Base-by-base conservation (phyloP, 2,329 filamentous ascomycete species). In the Dichotomopilus funicola region DNA sequence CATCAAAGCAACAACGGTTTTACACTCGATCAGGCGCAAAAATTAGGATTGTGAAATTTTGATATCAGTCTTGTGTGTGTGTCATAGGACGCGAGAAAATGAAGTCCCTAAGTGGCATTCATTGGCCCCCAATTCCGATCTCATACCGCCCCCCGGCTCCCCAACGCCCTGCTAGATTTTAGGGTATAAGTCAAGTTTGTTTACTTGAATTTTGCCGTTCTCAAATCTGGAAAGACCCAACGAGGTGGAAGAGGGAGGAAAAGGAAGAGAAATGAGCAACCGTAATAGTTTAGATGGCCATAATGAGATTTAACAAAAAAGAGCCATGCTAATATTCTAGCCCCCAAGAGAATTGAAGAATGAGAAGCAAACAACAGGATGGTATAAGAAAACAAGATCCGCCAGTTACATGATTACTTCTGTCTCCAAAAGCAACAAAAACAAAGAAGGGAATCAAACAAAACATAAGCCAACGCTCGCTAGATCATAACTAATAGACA, bases 181-280 rank as follows among this genome's bases (percentile, higher is more conserved):
- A 64, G 61, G 68, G 70, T 72, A 73, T 73, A 65, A 71, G n/a
- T 45, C 37, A 67, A 48, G 49, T 47, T 47, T 42, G 37, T 48
- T 42, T 13, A 41, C 51, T 54, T 35, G 37, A 31, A 63, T 63
- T 61, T 62, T 54, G 53, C 47, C 9, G 27, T 9, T 40, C 31
- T 44, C 34, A 19, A 51, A 35, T 36, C 19, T 52, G 41, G 9
- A 53, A 53, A 55, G 35, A 36, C 49, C 33, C 35, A 47, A 35
- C 19, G 43, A 42, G 13, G 5, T 11, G 5, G 10, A 42, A 42
- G 11, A 10, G 10, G 13, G 13, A 42, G 10, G 40, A 12, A 35
- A 36, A 42, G 37, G 44, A 52, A 38, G 36, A 47, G 27, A 11
- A 11, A 11, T n/a, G 27, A 37, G 42, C 43, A 35, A 42, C 6